Conservation (phyloP, 2,329 filamentous ascomycete genomes). For the Pseudohalonectria lignicola region DNA sequence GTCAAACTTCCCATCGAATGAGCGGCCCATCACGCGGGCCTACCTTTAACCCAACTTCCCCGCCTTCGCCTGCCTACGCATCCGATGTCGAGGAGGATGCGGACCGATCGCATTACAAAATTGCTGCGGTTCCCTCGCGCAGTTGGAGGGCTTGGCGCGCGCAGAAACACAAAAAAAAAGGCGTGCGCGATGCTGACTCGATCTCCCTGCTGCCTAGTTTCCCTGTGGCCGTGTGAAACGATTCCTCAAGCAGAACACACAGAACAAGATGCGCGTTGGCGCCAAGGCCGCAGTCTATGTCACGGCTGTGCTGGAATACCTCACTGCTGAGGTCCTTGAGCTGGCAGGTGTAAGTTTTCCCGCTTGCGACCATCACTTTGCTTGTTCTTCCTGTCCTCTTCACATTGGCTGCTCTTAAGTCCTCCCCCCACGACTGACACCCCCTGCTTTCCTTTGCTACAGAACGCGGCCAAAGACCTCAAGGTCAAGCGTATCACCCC, state of each 20-base stretch:
- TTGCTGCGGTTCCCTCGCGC: too few species aligned
- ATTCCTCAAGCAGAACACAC: constrained; percentile 98
- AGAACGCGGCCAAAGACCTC: constrained; percentile 95
- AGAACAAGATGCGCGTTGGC: constrained; percentile 99
- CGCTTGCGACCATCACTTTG: neutral
- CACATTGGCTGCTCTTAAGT: too few species aligned
- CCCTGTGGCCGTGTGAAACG: constrained; percentile 99
- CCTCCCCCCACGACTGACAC: neutral
- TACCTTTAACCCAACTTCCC: too few species aligned
- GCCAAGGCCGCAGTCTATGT: constrained; percentile 96
- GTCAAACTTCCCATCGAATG: too few species aligned
- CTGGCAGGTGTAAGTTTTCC: constrained; percentile 56
- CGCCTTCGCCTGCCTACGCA: too few species aligned
- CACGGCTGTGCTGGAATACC: constrained; percentile 94
- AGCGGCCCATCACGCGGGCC: too few species aligned
- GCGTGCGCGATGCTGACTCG: neutral
- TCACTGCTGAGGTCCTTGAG: constrained; percentile 97
- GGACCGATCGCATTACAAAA: too few species aligned
- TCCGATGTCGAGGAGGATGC: too few species aligned
- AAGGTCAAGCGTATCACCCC: constrained; percentile 99
- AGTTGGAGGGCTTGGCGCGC: too few species aligned
- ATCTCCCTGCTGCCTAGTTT: constrained; percentile 49
- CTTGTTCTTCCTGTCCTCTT: neutral
- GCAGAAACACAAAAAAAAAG: too few species aligned
- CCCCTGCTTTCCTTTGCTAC: neutral